A percentile compares a stretch with the other conserved stretches of the same genome.
Evolutionary conservation across 1,139 yeast genomes (phyloP).

Genomic region (Ogataea hybrid): DNA sequence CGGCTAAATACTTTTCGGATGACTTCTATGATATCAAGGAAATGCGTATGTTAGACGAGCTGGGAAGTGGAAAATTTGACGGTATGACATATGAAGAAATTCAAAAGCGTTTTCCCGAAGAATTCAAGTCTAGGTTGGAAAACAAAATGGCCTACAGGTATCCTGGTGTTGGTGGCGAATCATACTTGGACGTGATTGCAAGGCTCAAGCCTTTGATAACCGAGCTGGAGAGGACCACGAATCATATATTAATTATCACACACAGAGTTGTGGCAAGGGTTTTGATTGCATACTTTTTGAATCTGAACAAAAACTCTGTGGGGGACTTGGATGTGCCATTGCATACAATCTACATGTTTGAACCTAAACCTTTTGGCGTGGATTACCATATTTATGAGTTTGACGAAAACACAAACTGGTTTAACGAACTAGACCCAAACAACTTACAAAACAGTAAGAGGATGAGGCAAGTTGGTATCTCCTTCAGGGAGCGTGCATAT

Average conservation of each 20-base stretch:
- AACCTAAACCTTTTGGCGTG: slow-evolving; percentile 93
- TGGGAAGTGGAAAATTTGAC: slow-evolving; percentile 90
- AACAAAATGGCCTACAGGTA: slow-evolving; percentile 83
- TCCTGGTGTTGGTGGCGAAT: slow-evolving; percentile 98
- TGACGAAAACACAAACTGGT: slow-evolving; percentile 76
- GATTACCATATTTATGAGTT: slow-evolving; percentile 88
- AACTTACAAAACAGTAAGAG: slow-evolving; percentile 51
- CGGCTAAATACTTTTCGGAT: slow-evolving; percentile 73
- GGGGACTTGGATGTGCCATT: slow-evolving; percentile 92
- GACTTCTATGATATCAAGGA: slow-evolving; percentile 77
- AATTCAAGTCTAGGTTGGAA: slow-evolving; percentile 69
- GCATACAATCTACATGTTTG: slow-evolving; percentile 85
- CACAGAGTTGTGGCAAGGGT: slow-evolving; percentile 92
- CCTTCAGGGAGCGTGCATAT: slow-evolving; percentile 63
- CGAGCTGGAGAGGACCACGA: slow-evolving; percentile 89
- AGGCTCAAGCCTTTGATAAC: slow-evolving; percentile 87
- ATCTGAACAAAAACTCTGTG: slow-evolving; percentile 75
- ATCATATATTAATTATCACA: slow-evolving; percentile 76
- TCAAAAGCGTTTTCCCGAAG: slow-evolving; percentile 66
- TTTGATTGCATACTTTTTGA: slow-evolving; percentile 82
- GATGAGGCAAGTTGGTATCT: slow-evolving; percentile 63
- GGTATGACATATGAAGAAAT: slow-evolving; percentile 90
- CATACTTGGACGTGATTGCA: slow-evolving; percentile 88
- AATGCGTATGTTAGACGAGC: slow-evolving; percentile 90
- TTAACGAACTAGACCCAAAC: slow-evolving; percentile 68